phyloP scores from a whole-genome alignment of 2,329 filamentous ascomycete genomes.

The Exophiala dermatitidis region DNA sequence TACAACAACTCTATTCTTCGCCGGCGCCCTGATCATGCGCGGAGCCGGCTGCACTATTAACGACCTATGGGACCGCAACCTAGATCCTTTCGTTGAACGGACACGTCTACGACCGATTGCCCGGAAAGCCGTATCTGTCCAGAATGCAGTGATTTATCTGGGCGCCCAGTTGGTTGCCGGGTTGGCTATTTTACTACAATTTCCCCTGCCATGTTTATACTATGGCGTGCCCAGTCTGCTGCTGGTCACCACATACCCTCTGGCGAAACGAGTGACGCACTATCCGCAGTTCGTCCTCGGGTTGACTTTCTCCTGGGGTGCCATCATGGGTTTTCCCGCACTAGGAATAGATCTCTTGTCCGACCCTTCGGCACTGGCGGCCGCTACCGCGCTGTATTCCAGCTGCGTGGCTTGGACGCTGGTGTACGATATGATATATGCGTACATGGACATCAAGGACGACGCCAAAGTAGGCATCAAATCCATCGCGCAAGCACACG shows the following conservation, averaged over 20 bases:
- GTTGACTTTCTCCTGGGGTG: conserved; percentile 46
- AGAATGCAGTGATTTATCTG: conserved; percentile 40
- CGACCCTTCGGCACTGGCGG: conserved; percentile 33
- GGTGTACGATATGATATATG: conserved; percentile 47
- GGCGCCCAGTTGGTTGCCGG: conserved; percentile 38
- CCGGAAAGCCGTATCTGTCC: conserved; percentile 43
- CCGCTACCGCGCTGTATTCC: conserved; percentile 39
- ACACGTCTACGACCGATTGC: conserved; percentile 48
- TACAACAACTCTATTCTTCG: conserved; percentile 37
- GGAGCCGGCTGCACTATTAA: conserved; percentile 50
- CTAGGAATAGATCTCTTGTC: conserved; percentile 41
- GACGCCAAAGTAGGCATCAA: conserved; percentile 46
- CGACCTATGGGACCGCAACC: conserved; percentile 48
- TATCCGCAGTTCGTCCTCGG: conserved; percentile 49
- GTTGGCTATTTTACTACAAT: conserved; percentile 38
- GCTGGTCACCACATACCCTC: conserved; percentile 43
- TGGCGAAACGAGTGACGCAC: conserved; percentile 48
- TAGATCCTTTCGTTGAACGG: conserved; percentile 47
- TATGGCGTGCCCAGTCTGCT: conserved; percentile 40
- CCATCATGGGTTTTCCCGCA: conserved; percentile 44
- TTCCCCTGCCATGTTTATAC: conserved; percentile 38
- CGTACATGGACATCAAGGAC: conserved; percentile 47
- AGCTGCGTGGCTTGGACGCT: conserved; percentile 45
- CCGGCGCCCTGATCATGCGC: conserved; percentile 44
- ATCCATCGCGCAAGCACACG: conserved; percentile 45